phyloP scores from a whole-genome alignment of 805 yeast genomes.

The Candida coleopterorum region DNA sequence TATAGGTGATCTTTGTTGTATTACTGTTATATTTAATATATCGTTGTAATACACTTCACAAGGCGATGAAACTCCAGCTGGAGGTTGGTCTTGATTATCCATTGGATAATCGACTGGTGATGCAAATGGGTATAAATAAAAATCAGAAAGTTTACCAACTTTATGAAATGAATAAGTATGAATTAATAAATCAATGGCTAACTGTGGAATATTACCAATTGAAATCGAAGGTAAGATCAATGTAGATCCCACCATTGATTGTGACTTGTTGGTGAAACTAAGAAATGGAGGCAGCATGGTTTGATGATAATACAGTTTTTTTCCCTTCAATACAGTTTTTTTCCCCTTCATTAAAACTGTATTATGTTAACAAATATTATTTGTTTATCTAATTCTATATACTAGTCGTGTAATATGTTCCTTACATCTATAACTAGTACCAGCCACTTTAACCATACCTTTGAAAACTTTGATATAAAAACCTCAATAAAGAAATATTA shows the following conservation, averaged over 20 bases:
- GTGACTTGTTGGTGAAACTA: neutral
- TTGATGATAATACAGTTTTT: too few relatives aligned
- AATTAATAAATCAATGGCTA: slow-evolving; percentile 67
- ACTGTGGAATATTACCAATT: slow-evolving; percentile 86
- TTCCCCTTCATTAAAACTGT: too few relatives aligned
- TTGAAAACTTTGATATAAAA: too few relatives aligned
- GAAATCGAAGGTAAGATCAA: slow-evolving; percentile 78
- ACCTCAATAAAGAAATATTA: too few relatives aligned
- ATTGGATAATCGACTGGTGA: slow-evolving; percentile 63
- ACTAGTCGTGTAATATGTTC: too few relatives aligned
- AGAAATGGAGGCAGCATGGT: neutral
- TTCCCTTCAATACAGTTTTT: too few relatives aligned
- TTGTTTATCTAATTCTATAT: too few relatives aligned
- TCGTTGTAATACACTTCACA: slow-evolving; percentile 58
- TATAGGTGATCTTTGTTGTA: slow-evolving; percentile 83
- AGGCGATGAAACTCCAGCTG: slow-evolving; percentile 48
- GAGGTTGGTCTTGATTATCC: too few relatives aligned
- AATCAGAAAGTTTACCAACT: slow-evolving; percentile 54
- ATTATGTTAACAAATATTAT: too few relatives aligned
- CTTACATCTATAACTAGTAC: too few relatives aligned
- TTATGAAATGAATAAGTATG: slow-evolving; percentile 53
- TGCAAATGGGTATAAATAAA: slow-evolving; percentile 71
- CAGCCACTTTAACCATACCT: too few relatives aligned
- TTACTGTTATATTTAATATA: slow-evolving; percentile 41
- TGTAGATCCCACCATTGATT: slow-evolving; percentile 13